Evolutionary conservation across 2,329 filamentous ascomycete species (phyloP).

Genomic region (Didymella pinodella): DNA sequence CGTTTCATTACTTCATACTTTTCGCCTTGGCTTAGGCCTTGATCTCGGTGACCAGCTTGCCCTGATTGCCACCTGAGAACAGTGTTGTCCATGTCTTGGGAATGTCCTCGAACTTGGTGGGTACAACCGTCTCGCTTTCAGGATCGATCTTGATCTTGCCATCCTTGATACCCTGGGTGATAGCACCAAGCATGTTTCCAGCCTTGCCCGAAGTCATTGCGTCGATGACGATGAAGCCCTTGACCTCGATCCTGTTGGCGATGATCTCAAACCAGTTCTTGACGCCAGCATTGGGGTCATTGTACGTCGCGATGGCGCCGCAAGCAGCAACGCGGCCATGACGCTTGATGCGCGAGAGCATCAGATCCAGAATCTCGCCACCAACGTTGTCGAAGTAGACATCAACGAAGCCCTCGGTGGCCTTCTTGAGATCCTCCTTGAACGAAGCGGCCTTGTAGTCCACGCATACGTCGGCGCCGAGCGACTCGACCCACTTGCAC

Average conservation of each 20-base stretch:
- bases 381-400: slow-evolving; percentile 63
- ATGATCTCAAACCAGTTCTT: slow-evolving; percentile 57
- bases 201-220: slow-evolving; percentile 43
- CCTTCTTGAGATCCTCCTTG: slow-evolving; percentile 56
- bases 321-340: slow-evolving; percentile 55
- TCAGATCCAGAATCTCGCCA: slow-evolving; percentile 57
- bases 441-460: slow-evolving; percentile 63
- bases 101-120: slow-evolving; percentile 58
- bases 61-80: slow-evolving; percentile 58
- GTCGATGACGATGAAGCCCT: slow-evolving; percentile 57
- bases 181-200: slow-evolving; percentile 33
- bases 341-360: slow-evolving; percentile 54
- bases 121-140: slow-evolving; percentile 59
- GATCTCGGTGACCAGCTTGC: slow-evolving; percentile 57
- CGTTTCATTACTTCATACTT: not conserved
- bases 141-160: slow-evolving; percentile 57
- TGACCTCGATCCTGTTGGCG: slow-evolving; percentile 53
- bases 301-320: slow-evolving; percentile 56
- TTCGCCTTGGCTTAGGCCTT: not conserved
- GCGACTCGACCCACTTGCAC: slow-evolving; percentile 59
- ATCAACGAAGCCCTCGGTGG: slow-evolving; percentile 60
- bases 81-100: slow-evolving; percentile 60
- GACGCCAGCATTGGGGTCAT: slow-evolving; percentile 46
- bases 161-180: slow-evolving; percentile 48
- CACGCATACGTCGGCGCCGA: slow-evolving; percentile 63